phyloP scores from a whole-genome alignment of 352 stramenopile genomes.

The Albugo laibachii region DNA sequence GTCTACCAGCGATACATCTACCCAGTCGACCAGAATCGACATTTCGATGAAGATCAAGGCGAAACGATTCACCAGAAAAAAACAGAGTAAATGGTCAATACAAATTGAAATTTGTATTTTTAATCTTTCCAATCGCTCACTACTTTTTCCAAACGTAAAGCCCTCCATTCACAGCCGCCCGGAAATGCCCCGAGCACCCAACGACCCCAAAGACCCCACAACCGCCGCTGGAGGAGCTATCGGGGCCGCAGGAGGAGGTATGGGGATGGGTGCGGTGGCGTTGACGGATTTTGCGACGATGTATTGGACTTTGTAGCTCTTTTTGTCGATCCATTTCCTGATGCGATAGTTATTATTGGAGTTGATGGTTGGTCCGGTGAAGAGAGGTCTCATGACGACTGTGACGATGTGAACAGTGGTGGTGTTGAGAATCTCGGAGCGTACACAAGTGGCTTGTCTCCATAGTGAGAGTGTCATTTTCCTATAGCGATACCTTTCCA shows the following conservation, averaged over 20 bases:
- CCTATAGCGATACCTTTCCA: constrained; percentile 9
- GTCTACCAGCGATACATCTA: constrained; percentile 85
- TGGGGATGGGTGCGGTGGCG: too few species aligned
- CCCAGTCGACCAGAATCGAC: constrained; percentile 38
- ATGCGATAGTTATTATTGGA: constrained; percentile 24
- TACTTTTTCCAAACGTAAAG: too few species aligned
- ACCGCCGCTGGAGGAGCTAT: too few species aligned
- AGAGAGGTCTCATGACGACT: constrained; percentile 30
- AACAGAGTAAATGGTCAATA: neutral
- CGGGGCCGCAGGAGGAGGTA: too few species aligned
- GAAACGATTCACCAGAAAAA: neutral
- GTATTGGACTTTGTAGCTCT: constrained; percentile 12
- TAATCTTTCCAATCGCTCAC: too few species aligned
- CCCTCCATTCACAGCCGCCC: too few species aligned
- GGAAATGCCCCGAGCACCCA: too few species aligned
- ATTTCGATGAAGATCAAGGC: constrained; percentile 22
- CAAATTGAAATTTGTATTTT: neutral
- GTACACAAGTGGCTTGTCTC: constrained; percentile 23
- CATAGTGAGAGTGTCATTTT: constrained; percentile 29
- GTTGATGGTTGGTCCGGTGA: constrained; percentile 20
- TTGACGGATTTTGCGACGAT: neutral
- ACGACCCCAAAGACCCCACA: too few species aligned
- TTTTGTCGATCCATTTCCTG: constrained; percentile 27
- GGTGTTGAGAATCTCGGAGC: constrained; percentile 16
- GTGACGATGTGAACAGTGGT: constrained; percentile 17